A percentile compares a stretch with the other conserved stretches of the same genome.
Conservation (phyloP, 176 grass and related monocot species). For the Olyra latifolia region DNA sequence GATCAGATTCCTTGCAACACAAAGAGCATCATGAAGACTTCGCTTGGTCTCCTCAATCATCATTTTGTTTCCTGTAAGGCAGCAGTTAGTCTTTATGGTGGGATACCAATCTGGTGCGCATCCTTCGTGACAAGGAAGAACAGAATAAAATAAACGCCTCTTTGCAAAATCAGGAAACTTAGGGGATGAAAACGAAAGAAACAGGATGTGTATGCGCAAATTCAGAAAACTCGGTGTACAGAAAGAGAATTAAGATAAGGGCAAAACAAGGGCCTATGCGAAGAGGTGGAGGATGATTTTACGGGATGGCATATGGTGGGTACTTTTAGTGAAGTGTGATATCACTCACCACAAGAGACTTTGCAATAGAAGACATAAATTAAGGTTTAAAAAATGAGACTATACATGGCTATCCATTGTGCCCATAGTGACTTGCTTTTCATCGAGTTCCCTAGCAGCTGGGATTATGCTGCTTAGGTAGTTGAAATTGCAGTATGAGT, state of each 20-base stretch:
- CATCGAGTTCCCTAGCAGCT: background rate
- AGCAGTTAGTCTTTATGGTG: background rate
- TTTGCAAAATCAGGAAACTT: too few relatives aligned
- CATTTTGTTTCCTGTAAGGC: constrained; percentile 79
- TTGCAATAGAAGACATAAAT: background rate
- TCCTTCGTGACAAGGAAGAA: too few relatives aligned
- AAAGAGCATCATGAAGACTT: constrained; percentile 80
- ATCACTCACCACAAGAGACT: too few relatives aligned
- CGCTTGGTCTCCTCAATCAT: constrained; percentile 90
- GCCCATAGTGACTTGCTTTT: background rate
- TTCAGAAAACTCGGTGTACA: too few relatives aligned
- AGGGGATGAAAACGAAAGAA: too few relatives aligned
- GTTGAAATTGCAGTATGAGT: background rate
- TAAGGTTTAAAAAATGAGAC: background rate
- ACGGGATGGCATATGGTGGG: too few relatives aligned
- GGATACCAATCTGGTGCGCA: background rate
- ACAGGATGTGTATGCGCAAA: too few relatives aligned
- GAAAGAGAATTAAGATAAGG: too few relatives aligned
- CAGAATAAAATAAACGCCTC: too few relatives aligned
- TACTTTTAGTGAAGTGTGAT: too few relatives aligned
- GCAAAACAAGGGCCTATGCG: too few relatives aligned
- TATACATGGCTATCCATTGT: background rate
- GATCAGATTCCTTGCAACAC: constrained; percentile 91
- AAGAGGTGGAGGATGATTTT: too few relatives aligned
- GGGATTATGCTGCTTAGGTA: background rate